Base-by-base conservation (phyloP, 352 stramenopile species). In the Thraustotheca clavata region DNA sequence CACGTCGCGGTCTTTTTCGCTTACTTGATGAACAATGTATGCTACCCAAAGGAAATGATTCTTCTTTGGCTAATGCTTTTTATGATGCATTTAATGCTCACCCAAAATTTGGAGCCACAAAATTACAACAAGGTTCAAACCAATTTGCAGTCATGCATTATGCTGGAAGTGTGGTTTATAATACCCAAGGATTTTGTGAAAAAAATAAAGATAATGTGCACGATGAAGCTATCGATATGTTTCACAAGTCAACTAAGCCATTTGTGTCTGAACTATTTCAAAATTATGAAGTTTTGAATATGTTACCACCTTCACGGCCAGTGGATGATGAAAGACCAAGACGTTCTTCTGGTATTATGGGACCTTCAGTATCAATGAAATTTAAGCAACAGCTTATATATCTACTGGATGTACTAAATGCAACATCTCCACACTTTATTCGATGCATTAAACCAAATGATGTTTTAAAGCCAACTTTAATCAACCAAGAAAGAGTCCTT, bases 371-470 rank as follows among this genome's bases (percentile, higher is more conserved):
- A 14, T 80, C 89, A 2, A 69, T 80, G n/a, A 86, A 99, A 71
- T 99, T 99, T 76, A 94, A 94, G 52, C 89, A 71, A 24, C 95
- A 99, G 60, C 74, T 99, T 1, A 86, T 71, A 27, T 79, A 86
- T 12, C 81, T 99, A 48, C 77, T 99, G 11, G 84, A 93, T 1
- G 92, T 97, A 20, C 75, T 99, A 16, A 96, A 98, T 68, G 84
- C 80, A 9, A 98, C 94, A 0, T 82, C 97, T 46, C 94, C 96
- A 11, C 87, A 96, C 63, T 96, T 95, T 68, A 87, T 96, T 69
- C 87, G 87, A 7, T 96, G 87, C 60, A 90, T 96, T 34, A 96
- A 96, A 63, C 86, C 86, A 0, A 96, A 96, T 39, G 86, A 94
- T 40, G 65, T 73, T 27, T 75, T 72, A 2, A 88, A 81, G 33